Conservation (phyloP, 176 grass and related monocot genomes). For the Stipa capillata region DNA sequence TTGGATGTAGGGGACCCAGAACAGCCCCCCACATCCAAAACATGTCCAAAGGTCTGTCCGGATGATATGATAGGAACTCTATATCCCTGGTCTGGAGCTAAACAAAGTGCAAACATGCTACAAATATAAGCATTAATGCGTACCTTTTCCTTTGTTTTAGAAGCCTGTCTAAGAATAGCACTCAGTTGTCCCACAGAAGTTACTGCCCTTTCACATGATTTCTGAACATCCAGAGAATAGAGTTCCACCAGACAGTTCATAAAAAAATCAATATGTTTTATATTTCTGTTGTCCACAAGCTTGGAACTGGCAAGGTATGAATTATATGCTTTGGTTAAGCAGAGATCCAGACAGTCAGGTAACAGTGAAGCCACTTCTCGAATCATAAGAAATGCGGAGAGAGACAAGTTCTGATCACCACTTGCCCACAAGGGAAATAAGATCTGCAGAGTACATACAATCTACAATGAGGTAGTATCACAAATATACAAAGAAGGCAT, state of each 20-base stretch:
- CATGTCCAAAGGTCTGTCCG: neutral
- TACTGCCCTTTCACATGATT: conserved; percentile 50
- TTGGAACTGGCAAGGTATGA: conserved; percentile 69
- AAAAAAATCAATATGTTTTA: conserved; percentile 62
- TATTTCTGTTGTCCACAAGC: conserved; percentile 57
- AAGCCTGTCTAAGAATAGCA: conserved; percentile 58
- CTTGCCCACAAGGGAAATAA: conserved; percentile 82
- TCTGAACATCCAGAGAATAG: conserved; percentile 80
- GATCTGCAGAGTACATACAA: conserved; percentile 42
- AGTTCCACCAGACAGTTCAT: conserved; percentile 59
- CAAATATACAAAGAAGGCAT: neutral
- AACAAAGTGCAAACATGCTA: neutral
- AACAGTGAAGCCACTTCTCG: conserved; percentile 53
- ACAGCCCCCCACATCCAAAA: neutral
- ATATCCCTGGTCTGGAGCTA: neutral
- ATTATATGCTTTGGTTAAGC: conserved; percentile 64
- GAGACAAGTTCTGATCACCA: conserved; percentile 61
- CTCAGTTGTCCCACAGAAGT: conserved; percentile 61
- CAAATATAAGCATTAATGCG: neutral
- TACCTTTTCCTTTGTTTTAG: conserved; percentile 76
- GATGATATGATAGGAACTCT: neutral
- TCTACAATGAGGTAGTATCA: neutral
- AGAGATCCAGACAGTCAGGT: conserved; percentile 62
- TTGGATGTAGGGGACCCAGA: neutral
- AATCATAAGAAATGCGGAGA: conserved; percentile 63